A percentile compares a stretch with the other conserved stretches of the same genome.
Evolutionary conservation across 148 eudicot species (phyloP).

Genomic region (Persicaria maculosa): DNA sequence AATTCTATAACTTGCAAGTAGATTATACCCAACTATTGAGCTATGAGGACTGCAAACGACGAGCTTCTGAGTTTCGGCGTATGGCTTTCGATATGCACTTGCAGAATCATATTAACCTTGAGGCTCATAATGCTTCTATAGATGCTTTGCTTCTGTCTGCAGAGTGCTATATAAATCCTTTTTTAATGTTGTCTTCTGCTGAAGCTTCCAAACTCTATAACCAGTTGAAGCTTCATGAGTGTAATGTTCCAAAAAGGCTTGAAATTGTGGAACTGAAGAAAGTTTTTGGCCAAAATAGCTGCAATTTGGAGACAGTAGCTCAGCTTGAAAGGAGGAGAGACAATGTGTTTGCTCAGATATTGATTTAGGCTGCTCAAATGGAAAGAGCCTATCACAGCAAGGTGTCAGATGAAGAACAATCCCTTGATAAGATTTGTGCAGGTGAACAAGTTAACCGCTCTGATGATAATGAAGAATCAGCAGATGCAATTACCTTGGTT

Average conservation of each 20-base stretch:
- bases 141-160: too few species aligned
- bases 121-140: too few species aligned
- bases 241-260: constrained; percentile 18
- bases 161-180: too few species aligned
- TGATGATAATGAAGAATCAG: constrained; percentile 32
- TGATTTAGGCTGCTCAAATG: constrained; percentile 78
- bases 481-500: too few species aligned
- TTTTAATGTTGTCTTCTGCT: too few species aligned
- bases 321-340: constrained; percentile 65
- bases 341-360: constrained; percentile 53
- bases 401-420: constrained; percentile 23
- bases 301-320: constrained; percentile 50
- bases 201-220: too few species aligned
- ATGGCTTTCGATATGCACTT: too few species aligned
- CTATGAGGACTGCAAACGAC: constrained; percentile 45
- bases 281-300: constrained; percentile 31
- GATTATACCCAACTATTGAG: constrained; percentile 56
- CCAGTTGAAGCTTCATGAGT: too few species aligned
- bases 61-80: constrained; percentile 79
- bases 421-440: constrained; percentile 30
- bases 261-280: constrained; percentile 34
- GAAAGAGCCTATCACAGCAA: constrained; percentile 41
- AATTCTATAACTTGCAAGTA: constrained; percentile 32
- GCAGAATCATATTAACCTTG: too few species aligned
- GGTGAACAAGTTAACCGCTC: constrained; percentile 42